A percentile compares a stretch with the other conserved stretches of the same genome.
Evolutionary conservation across 2,329 filamentous ascomycete species (phyloP).

Genomic region (Metarhizium guizhouense): DNA sequence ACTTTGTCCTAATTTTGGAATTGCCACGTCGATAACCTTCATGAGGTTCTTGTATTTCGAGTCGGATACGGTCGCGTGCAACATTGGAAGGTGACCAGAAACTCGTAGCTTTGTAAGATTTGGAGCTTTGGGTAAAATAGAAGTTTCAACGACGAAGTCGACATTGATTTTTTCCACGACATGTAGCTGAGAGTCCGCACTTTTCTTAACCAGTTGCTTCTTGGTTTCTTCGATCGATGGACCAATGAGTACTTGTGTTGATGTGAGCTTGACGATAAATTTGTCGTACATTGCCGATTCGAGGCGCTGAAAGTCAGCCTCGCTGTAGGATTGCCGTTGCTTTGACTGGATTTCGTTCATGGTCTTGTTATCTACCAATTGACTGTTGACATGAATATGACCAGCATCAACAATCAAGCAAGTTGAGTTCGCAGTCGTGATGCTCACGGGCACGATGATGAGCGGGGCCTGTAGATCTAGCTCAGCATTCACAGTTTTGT

Average conservation of each 20-base stretch:
- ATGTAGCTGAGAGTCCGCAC: conserved; percentile 65
- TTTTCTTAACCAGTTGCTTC: conserved; percentile 61
- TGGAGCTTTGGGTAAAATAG: conserved; percentile 91
- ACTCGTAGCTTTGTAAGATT: conserved; percentile 88
- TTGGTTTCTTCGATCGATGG: conserved; percentile 88
- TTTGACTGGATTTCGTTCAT: conserved; percentile 86
- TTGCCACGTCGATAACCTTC: conserved; percentile 89
- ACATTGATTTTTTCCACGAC: conserved; percentile 96
- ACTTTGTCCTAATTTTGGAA: conserved; percentile 64
- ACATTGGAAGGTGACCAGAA: conserved; percentile 81
- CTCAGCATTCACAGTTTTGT: conserved; percentile 96
- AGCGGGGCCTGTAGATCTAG: conserved; percentile 91
- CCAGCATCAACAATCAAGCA: conserved; percentile 94
- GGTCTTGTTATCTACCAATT: conserved; percentile 86
- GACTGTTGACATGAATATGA: conserved; percentile 88
- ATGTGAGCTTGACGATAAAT: conserved; percentile 85
- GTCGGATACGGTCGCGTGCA: conserved; percentile 89
- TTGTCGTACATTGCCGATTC: conserved; percentile 97
- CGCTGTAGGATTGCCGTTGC: conserved; percentile 76
- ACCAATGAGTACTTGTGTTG: conserved; percentile 91
- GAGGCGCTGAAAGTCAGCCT: conserved; percentile 78
- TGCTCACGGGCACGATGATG: conserved; percentile 92
- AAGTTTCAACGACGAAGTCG: conserved; percentile 91
- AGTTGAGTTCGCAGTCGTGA: conserved; percentile 68
- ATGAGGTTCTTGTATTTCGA: conserved; percentile 95